Evolutionary conservation across 257 asterid species (phyloP).

Genomic region (Solanum habrochaites): DNA sequence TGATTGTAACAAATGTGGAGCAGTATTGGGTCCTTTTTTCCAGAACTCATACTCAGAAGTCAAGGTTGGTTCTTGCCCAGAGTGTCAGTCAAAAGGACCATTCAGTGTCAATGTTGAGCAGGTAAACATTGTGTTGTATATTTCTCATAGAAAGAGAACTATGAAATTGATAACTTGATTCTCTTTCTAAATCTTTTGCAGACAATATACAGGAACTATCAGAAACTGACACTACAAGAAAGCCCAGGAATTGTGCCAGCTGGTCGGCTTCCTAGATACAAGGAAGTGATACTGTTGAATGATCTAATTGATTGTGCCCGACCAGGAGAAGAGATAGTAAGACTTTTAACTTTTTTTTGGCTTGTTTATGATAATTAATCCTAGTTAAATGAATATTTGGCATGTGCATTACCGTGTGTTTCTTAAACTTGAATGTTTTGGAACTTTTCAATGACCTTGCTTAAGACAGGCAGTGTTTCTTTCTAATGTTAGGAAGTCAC

Average conservation of each 20-base stretch:
- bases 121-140: slow-evolving; percentile 25
- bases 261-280: slow-evolving; percentile 97
- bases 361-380: background rate
- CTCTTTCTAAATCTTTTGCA: slow-evolving; percentile 18
- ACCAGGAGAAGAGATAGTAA: slow-evolving; percentile 98
- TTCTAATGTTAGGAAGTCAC: slow-evolving; percentile 75
- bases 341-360: background rate
- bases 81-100: slow-evolving; percentile 95
- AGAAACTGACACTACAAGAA: slow-evolving; percentile 94
- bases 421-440: background rate
- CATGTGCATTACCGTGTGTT: background rate
- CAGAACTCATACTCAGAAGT: slow-evolving; percentile 97
- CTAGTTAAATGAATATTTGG: background rate
- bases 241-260: slow-evolving; percentile 99
- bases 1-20: slow-evolving; percentile 83
- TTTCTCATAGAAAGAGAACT: background rate
- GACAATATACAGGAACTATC: slow-evolving; percentile 96
- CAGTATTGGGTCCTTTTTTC: slow-evolving; percentile 90
- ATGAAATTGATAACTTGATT: background rate
- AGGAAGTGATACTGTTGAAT: slow-evolving; percentile 95
- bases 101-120: slow-evolving; percentile 91
- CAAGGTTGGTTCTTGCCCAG: slow-evolving; percentile 96
- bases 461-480: background rate
- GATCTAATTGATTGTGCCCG: slow-evolving; percentile 98
- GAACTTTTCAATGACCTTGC: background rate